Percentiles rank a stretch among this genome's conserved stretches.
phyloP scores from a whole-genome alignment of 768 basidiomycete species.

The Suillus occidentalis region DNA sequence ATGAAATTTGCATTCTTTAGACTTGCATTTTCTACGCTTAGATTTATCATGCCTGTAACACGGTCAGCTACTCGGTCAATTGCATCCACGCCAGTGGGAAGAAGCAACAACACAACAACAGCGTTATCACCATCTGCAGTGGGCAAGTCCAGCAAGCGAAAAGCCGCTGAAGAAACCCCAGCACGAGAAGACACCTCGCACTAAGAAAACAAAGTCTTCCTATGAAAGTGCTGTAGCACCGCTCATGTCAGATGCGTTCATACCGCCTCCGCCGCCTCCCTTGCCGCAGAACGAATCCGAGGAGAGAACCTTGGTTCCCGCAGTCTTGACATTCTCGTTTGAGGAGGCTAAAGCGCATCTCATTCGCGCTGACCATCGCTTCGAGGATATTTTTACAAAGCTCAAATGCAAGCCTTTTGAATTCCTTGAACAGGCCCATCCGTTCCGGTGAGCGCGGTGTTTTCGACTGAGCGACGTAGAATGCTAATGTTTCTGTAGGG shows the following conservation, averaged over 20 bases:
- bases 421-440: constrained; percentile 72
- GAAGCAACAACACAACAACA: constrained; percentile 10
- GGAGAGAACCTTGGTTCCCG: constrained; percentile 52
- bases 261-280: constrained; percentile 9
- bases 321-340: constrained; percentile 73
- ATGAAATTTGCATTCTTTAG: background rate
- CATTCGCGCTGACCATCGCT: constrained; percentile 64
- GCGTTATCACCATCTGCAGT: background rate
- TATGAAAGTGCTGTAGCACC: background rate
- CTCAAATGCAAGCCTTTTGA: constrained; percentile 78
- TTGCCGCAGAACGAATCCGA: constrained; percentile 5
- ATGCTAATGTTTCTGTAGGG: constrained; percentile 38
- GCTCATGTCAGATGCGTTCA: background rate
- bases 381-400: constrained; percentile 62
- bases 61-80: constrained; percentile 30
- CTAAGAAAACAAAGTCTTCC: constrained; percentile 9
- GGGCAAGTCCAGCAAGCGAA: constrained; percentile 20
- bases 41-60: constrained; percentile 34
- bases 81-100: constrained; percentile 1
- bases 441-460: constrained; percentile 61
- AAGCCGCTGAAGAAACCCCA: constrained; percentile 11
- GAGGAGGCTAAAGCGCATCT: constrained; percentile 75
- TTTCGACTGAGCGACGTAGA: background rate
- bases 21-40: background rate
- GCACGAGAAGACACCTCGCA: constrained; percentile 4